Percentiles rank a stretch among this genome's conserved stretches.
phyloP scores from a whole-genome alignment of 1,284 basidiomycete species.

The Phylloporus sp. region DNA sequence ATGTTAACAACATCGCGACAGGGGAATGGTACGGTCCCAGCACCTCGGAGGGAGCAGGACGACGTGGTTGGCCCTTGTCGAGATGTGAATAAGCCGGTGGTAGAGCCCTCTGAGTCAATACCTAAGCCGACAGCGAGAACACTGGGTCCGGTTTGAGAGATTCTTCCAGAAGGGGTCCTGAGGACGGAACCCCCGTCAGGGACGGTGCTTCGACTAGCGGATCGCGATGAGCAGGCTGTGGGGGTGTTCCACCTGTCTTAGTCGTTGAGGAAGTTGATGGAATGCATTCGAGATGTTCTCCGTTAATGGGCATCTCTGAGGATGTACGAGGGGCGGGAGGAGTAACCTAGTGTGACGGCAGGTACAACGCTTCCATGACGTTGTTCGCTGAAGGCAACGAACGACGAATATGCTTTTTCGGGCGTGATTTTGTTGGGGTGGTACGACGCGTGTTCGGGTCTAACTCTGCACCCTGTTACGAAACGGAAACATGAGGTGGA shows the following conservation, averaged over 20 bases:
- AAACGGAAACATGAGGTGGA: too few relatives aligned
- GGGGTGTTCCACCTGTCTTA: background rate
- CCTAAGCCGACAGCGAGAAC: too few relatives aligned
- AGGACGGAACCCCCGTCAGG: conserved; percentile 12
- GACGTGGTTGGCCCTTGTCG: too few relatives aligned
- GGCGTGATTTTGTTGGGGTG: background rate
- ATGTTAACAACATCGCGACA: too few relatives aligned
- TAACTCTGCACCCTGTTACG: too few relatives aligned
- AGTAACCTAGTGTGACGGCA: conserved; percentile 19
- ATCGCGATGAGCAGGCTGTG: background rate
- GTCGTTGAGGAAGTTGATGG: background rate
- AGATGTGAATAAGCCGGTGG: too few relatives aligned
- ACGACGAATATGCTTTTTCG: too few relatives aligned
- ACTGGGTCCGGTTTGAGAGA: background rate
- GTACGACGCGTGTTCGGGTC: too few relatives aligned
- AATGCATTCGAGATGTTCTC: background rate
- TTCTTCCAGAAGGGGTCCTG: conserved; percentile 3
- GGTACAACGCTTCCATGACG: conserved; percentile 29
- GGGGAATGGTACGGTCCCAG: too few relatives aligned
- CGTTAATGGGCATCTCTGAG: conserved; percentile 1
- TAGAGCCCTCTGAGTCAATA: too few relatives aligned
- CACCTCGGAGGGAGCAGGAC: too few relatives aligned
- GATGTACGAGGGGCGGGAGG: conserved; percentile 25
- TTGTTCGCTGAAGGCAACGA: too few relatives aligned
- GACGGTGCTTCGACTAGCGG: conserved; percentile 11